Evolutionary conservation across 257 asterid species (phyloP).

Genomic region (Plantago ovata): DNA sequence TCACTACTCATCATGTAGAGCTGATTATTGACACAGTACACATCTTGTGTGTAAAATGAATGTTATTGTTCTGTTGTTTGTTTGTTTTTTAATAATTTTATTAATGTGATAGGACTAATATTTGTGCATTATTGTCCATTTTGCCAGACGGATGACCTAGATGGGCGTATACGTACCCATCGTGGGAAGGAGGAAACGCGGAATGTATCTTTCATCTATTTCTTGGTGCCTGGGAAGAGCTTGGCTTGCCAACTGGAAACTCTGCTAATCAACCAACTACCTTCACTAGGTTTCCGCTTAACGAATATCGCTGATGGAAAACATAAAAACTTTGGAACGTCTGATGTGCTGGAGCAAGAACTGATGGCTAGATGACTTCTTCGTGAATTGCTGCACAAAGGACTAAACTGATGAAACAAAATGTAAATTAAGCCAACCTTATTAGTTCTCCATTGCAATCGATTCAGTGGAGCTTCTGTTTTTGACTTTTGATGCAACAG

Average conservation of each 20-base stretch:
- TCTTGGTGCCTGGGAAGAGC: slow-evolving; percentile 84
- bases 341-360: slow-evolving; percentile 39
- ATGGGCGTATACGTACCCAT: slow-evolving; percentile 77
- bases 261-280: slow-evolving; percentile 86
- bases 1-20: not conserved
- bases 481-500: not conserved
- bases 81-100: not conserved
- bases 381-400: too few relatives aligned
- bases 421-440: slow-evolving; percentile 12
- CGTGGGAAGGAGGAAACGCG: slow-evolving; percentile 75
- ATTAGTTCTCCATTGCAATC: slow-evolving; percentile 2
- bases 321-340: slow-evolving; percentile 80
- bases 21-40: not conserved
- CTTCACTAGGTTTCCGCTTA: slow-evolving; percentile 56
- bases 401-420: slow-evolving; percentile 9
- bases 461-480: slow-evolving; percentile 7
- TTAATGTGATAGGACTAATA: not conserved
- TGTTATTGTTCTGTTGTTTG: not conserved
- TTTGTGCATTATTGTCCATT: not conserved
- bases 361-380: slow-evolving; percentile 34
- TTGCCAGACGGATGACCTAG: slow-evolving; percentile 82
- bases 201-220: slow-evolving; percentile 59
- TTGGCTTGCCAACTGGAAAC: slow-evolving; percentile 90
- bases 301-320: slow-evolving; percentile 80
- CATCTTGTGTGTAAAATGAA: not conserved